Percentiles rank a stretch among this genome's conserved stretches.
These are phyloP conservation scores for Zanthoxylum bungeanum DNA, from an alignment of 345 rosid species.

Conservation along the genomic window DNA sequence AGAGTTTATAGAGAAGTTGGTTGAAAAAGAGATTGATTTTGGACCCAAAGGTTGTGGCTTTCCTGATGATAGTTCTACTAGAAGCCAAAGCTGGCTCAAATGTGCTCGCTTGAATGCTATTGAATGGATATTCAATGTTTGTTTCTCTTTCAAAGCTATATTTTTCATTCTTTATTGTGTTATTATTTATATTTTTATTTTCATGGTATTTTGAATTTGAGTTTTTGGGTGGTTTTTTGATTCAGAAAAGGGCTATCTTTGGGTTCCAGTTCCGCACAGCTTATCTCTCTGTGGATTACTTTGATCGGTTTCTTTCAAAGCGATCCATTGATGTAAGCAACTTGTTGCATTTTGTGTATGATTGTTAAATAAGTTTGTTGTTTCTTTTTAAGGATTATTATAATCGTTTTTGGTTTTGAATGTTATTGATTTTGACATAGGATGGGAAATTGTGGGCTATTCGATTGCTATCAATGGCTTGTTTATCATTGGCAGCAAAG, in stretches of 20 bases:
- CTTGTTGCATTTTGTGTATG: neutral
- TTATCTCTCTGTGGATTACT: constrained; percentile 60
- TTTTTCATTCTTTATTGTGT: neutral
- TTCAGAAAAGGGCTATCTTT: constrained; percentile 57
- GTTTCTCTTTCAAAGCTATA: constrained; percentile 2
- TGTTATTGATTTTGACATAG: constrained; percentile 30
- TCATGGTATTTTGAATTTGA: neutral
- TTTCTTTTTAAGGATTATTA: neutral
- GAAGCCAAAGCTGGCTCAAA: constrained; percentile 24
- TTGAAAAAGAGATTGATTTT: constrained; percentile 32
- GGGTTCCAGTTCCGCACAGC: constrained; percentile 71
- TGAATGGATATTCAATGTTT: constrained; percentile 76
- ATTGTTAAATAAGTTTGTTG: neutral
- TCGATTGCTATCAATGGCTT: constrained; percentile 64
- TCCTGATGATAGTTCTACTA: constrained; percentile 3
- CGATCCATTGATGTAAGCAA: constrained; percentile 62
- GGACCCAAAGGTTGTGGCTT: constrained; percentile 23
- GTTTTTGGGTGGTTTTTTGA: constrained; percentile 8
- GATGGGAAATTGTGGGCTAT: constrained; percentile 71
- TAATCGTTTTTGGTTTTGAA: constrained; percentile 7
- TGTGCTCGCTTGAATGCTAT: constrained; percentile 61
- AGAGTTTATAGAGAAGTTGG: constrained; percentile 35
- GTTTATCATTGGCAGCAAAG: constrained; percentile 81
- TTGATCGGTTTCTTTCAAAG: constrained; percentile 64
- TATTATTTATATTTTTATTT: neutral